Percentiles rank a stretch among this genome's conserved stretches.
These are phyloP conservation scores for Wallacemonas sp. DNA, from an alignment of 208 protist genomes.

Conservation along the genomic window DNA sequence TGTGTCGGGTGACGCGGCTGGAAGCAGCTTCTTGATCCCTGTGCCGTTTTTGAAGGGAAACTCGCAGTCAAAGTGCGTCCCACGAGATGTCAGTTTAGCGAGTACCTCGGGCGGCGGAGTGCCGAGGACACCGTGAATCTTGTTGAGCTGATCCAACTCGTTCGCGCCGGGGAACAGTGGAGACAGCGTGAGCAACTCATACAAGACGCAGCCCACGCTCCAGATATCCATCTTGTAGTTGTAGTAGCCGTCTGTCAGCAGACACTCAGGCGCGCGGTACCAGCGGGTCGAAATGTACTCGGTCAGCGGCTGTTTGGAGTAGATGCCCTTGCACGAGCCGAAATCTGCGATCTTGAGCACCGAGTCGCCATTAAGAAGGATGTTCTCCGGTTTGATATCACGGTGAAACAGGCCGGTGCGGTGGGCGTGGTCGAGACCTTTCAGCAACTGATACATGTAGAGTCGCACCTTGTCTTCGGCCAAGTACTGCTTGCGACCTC, in stretches of 20 bases:
- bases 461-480: conserved; percentile 82
- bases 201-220: conserved; percentile 88
- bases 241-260: conserved; percentile 90
- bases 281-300: conserved; percentile 94
- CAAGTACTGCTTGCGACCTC: conserved; percentile 83
- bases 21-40: conserved; percentile 64
- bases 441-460: conserved; percentile 90
- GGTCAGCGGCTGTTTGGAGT: conserved; percentile 82
- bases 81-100: conserved; percentile 48
- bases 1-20: conserved; percentile 61
- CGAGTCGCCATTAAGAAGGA: conserved; percentile 91
- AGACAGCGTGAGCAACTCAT: conserved; percentile 77
- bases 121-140: conserved; percentile 92
- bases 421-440: conserved; percentile 94
- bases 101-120: conserved; percentile 85
- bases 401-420: conserved; percentile 92
- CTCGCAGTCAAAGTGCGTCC: conserved; percentile 71
- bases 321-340: conserved; percentile 85
- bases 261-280: conserved; percentile 93
- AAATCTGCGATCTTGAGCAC: conserved; percentile 93
- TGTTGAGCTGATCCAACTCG: conserved; percentile 85
- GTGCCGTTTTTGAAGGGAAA: conserved; percentile 68
- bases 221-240: conserved; percentile 93
- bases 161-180: conserved; percentile 86
- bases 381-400: conserved; percentile 98